Conservation (phyloP, 768 basidiomycete genomes). For the Strobilomyces dryophilus region DNA sequence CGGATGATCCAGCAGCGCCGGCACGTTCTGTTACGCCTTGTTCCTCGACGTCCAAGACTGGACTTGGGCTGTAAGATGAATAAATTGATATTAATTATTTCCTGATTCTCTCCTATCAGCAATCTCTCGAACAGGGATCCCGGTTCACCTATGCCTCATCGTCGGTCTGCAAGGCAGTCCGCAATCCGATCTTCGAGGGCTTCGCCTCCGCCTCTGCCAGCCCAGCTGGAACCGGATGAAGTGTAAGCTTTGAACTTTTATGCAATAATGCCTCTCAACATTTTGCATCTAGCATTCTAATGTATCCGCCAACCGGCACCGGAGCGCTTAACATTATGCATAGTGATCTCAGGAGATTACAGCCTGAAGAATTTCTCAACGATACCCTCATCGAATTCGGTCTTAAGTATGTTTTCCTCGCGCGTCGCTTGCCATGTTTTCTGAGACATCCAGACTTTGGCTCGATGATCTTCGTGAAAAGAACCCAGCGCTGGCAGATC, state of each 20-base stretch:
- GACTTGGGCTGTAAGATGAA: slow-evolving; percentile 16
- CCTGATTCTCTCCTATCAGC: slow-evolving; percentile 7
- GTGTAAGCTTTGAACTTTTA: slow-evolving; percentile 40
- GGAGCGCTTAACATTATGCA: slow-evolving; percentile 81
- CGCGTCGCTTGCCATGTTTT: not conserved
- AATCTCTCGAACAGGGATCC: slow-evolving; percentile 8
- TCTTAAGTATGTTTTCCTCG: slow-evolving; percentile 61
- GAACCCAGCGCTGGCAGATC: slow-evolving; percentile 59
- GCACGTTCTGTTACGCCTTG: slow-evolving; percentile 15
- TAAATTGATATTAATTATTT: not conserved
- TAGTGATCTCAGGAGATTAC: slow-evolving; percentile 70
- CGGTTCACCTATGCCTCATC: slow-evolving; percentile 9
- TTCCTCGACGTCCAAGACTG: slow-evolving; percentile 16
- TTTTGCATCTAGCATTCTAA: slow-evolving; percentile 51
- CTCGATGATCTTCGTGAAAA: slow-evolving; percentile 50
- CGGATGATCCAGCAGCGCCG: not conserved
- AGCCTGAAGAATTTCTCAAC: slow-evolving; percentile 84
- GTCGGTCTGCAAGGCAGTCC: slow-evolving; percentile 37
- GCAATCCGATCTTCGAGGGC: slow-evolving; percentile 16
- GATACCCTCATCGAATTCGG: slow-evolving; percentile 97
- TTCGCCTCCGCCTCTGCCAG: slow-evolving; percentile 27
- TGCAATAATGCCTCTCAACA: slow-evolving; percentile 2
- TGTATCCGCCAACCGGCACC: slow-evolving; percentile 65
- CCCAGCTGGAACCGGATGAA: slow-evolving; percentile 53
- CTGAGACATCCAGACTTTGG: slow-evolving; percentile 54